Evolutionary conservation across 1,139 yeast genomes (phyloP).

Genomic region (Debaryomycetaceae sp.): DNA sequence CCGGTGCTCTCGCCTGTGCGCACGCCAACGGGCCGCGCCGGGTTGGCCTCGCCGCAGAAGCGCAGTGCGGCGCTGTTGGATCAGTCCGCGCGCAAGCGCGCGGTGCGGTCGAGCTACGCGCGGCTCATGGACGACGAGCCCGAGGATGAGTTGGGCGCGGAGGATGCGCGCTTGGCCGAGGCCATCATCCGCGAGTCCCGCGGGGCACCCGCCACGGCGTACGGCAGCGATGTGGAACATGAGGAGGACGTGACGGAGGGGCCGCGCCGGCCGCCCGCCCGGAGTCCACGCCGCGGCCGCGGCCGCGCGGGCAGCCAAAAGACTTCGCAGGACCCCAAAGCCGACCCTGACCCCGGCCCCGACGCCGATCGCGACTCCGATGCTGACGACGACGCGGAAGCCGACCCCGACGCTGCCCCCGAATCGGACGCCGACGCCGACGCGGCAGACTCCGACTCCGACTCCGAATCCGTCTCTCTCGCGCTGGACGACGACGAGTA

Average conservation of each 20-base stretch:
- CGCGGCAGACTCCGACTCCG: slow-evolving; percentile 9
- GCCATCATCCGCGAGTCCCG: slow-evolving; percentile 26
- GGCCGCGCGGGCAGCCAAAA: slow-evolving; percentile 2
- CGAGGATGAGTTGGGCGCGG: slow-evolving; percentile 22
- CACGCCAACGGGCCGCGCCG: slow-evolving; percentile 45
- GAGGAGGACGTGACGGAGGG: slow-evolving; percentile 23
- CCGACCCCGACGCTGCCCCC: slow-evolving; percentile 2
- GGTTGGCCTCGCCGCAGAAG: slow-evolving; percentile 41
- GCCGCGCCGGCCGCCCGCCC: slow-evolving; percentile 8
- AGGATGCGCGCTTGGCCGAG: slow-evolving; percentile 47
- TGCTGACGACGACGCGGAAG: slow-evolving; percentile 9
- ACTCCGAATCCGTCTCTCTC: slow-evolving; percentile 7
- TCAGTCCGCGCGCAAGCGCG: slow-evolving; percentile 48
- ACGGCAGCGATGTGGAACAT: slow-evolving; percentile 29
- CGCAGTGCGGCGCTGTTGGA: slow-evolving; percentile 40
- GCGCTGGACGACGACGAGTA: slow-evolving; percentile 9
- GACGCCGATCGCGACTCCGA: slow-evolving; percentile 4
- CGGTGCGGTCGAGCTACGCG: slow-evolving; percentile 28
- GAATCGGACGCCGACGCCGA: too few relatives aligned
- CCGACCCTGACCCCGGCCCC: not conserved
- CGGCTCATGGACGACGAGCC: slow-evolving; percentile 33
- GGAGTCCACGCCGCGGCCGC: not conserved
- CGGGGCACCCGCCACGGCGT: slow-evolving; percentile 12
- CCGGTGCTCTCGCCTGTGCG: slow-evolving; percentile 22
- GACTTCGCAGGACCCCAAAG: slow-evolving; percentile 3